These are phyloP conservation scores for Leucosporidium creatinivorum DNA, from an alignment of 768 basidiomycete genomes.

Conservation along the genomic window DNA sequence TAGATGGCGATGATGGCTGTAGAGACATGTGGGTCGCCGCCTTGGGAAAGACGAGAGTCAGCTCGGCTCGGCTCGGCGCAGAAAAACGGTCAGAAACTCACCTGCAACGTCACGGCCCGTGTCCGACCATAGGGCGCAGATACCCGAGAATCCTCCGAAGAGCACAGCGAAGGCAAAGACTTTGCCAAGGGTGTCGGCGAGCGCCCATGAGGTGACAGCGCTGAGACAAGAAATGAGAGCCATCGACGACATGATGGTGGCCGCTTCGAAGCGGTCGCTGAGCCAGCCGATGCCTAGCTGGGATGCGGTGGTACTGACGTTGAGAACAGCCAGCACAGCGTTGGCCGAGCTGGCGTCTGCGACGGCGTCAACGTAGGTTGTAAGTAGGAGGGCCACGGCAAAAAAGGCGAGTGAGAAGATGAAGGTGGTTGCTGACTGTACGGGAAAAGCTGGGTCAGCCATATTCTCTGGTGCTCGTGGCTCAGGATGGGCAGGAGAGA, in stretches of 20 bases:
- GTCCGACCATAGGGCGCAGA: not conserved
- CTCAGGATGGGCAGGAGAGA: no score
- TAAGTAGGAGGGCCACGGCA: slow-evolving; percentile 24
- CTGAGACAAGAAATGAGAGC: slow-evolving; percentile 1
- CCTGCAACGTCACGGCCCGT: not conserved
- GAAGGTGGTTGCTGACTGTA: slow-evolving; percentile 7
- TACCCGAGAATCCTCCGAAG: not conserved
- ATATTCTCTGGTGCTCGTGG: no score
- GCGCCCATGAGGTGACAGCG: slow-evolving; percentile 1
- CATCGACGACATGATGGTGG: not conserved
- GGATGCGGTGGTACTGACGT: slow-evolving; percentile 6
- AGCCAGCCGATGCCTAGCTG: slow-evolving; percentile 11
- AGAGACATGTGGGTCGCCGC: slow-evolving; percentile 13
- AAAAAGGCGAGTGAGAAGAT: slow-evolving; percentile 18
- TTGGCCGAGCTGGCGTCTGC: not conserved
- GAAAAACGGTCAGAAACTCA: not conserved
- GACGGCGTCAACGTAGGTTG: slow-evolving; percentile 16
- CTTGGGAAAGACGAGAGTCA: not conserved
- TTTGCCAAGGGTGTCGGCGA: not conserved
- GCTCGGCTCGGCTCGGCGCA: not conserved
- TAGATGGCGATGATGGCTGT: slow-evolving; percentile 14
- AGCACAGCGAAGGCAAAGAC: slow-evolving; percentile 7
- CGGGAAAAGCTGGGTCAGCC: not conserved
- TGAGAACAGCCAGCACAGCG: slow-evolving; percentile 15
- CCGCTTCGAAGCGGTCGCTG: slow-evolving; percentile 1